Evolutionary conservation across 441 rosid species (phyloP), one percentile per base, ranked within the genome.

Genomic region (Mallotus repandus): DNA sequence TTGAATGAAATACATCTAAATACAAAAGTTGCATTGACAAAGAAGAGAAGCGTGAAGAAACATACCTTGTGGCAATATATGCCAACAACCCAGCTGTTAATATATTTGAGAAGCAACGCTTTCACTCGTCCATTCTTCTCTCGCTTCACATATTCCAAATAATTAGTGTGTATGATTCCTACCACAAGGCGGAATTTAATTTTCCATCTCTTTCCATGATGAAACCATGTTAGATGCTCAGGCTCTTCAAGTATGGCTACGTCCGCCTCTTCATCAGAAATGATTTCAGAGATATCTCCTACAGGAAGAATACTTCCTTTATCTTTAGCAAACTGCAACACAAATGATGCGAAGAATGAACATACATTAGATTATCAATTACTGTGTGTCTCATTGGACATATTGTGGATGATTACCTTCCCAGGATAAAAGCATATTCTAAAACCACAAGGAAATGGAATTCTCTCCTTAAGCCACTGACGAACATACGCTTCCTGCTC

Each of bases 181-280:
- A 93, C 76, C 68, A 91, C 98, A 68, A 83, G 82, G 72, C 85
- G 79, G 80, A 95, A 93, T 82, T 91, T 95, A 19, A 66, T 80
- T 83, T 91, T 95, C 98, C 99, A 95, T 82, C 88, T 91, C 81
- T 88, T 89, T 63, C 98, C 99, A 78, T 96, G 99, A 82, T 96
- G 99, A 82, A 87, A 96, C 99, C 99, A 96, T 7, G 99, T 96
- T 63, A 96, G 95, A 84, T 96, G 99, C 84, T 96, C 99, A n/a
- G 98, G 99, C 84, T 96, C 99, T 82, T 96, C 99, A 32, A 96
- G 97, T 81, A 93, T 93, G 61, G 98, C 97, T 79, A 96, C 53
- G 77, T 91, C 97, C 6, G 97, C 97, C 77, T 87, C 97, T 73
- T 90, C 92, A 80, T 96, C 97, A 43, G 91, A 82, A 74, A 93